Conservation (phyloP, 208 protist genomes). For the Novymonas esmeraldas region DNA sequence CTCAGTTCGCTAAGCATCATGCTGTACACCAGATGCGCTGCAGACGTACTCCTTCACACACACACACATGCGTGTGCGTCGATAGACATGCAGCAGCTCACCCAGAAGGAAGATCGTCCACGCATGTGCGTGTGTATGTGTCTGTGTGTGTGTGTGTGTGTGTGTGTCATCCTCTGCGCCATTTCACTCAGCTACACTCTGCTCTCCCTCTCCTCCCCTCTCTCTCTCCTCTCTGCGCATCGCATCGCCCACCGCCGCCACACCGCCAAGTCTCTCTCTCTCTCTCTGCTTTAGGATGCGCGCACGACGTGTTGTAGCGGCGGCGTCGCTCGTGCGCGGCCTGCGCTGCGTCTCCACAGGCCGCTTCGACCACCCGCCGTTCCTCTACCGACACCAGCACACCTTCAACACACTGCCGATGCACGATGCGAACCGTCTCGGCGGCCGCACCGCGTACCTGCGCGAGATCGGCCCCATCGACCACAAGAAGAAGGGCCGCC, state of each 20-base stretch:
- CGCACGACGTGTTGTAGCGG: background rate
- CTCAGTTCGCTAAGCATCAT: background rate
- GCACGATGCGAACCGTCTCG: conserved; percentile 88
- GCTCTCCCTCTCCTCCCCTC: background rate
- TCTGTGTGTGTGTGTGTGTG: background rate
- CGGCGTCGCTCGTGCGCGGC: background rate
- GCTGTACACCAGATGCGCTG: too few species aligned
- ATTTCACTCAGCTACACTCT: too few species aligned
- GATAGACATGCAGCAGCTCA: too few species aligned
- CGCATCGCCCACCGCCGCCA: background rate
- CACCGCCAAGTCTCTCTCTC: background rate
- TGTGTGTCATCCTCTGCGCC: too few species aligned
- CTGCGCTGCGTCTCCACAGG: conserved; percentile 48
- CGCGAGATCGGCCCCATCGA: conserved; percentile 84
- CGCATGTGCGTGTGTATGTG: background rate
- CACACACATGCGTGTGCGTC: too few species aligned
- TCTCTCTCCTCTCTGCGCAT: background rate
- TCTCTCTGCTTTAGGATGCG: background rate
- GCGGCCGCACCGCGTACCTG: conserved; percentile 83
- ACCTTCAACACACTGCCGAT: conserved; percentile 86
- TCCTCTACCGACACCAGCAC: conserved; percentile 70
- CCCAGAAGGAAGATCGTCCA: too few species aligned
- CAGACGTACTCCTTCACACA: too few species aligned
- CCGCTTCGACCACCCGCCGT: conserved; percentile 75
- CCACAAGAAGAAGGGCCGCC: conserved; percentile 68